Conservation (phyloP, 768 basidiomycete species). For the Termitomyces sp. region DNA sequence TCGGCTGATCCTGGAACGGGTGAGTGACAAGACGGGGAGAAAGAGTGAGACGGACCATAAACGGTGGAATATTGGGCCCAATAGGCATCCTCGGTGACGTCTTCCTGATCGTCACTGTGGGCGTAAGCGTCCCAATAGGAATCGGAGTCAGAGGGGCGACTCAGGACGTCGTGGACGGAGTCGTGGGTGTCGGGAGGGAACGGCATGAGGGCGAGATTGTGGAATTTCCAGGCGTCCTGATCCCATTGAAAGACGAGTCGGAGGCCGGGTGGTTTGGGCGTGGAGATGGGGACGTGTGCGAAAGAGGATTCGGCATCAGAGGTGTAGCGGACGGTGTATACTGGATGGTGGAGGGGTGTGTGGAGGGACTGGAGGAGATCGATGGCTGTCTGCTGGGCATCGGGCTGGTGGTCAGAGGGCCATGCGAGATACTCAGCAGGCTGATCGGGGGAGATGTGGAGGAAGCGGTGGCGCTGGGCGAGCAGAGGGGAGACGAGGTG, state of each 20-base stretch:
- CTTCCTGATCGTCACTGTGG: conserved; percentile 19
- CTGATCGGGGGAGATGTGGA: conserved; percentile 45
- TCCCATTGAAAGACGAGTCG: conserved; percentile 73
- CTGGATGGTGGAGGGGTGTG: conserved; percentile 34
- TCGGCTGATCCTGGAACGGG: conserved; percentile 56
- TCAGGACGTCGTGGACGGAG: conserved; percentile 24
- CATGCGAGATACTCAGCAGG: conserved; percentile 60
- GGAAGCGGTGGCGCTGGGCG: conserved; percentile 61
- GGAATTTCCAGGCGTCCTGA: conserved; percentile 58
- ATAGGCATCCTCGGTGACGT: conserved; percentile 53
- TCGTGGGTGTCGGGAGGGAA: conserved; percentile 45
- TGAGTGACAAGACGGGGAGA: neutral
- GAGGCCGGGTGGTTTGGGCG: conserved; percentile 27
- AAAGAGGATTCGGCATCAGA: conserved; percentile 46
- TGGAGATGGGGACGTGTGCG: conserved; percentile 52
- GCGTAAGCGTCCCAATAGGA: conserved; percentile 71
- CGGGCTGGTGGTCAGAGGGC: conserved; percentile 39
- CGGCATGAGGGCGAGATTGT: conserved; percentile 65
- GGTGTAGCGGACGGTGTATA: conserved; percentile 28
- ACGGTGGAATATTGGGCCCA: conserved; percentile 72
- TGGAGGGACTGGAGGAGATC: conserved; percentile 39
- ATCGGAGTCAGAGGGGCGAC: conserved; percentile 32
- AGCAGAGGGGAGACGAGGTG: conserved; percentile 58
- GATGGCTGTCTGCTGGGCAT: conserved; percentile 25
- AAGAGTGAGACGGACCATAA: conserved; percentile 45